Base-by-base conservation (phyloP, 2,329 filamentous ascomycete species). In the Nectriaceae sp. region DNA sequence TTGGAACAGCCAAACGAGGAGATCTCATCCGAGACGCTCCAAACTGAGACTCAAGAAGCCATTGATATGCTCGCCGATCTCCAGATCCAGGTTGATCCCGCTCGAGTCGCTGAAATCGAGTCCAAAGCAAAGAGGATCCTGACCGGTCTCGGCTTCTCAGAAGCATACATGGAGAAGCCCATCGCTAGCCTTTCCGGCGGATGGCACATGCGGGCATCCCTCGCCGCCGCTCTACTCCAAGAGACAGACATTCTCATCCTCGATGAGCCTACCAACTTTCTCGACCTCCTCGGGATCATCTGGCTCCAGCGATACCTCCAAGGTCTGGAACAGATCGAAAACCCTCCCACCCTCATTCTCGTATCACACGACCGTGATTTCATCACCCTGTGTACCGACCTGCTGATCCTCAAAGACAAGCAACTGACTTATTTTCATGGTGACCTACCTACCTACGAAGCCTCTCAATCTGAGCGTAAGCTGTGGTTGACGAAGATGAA, bases 331-430 rank as follows among this genome's bases (percentile, higher is more conserved):
- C 78, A 83, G 18, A 67, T 66, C 0, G 70, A 76, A 0, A 69
- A 75, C 2, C 80, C 79, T 0, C 80, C 81, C 0, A 94, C 89
- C 0, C 76, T 94, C 1, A 75, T 95, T 15, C 74, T 94, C 1
- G 89, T 94, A 3, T 94, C 90, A 0, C 90, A 96, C 69, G 90
- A 96, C 65, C 82, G 90, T 15, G 86, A 88, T 56, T 95, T 96
- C 63, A 82, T 87, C 40, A 86, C 90, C 43, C 79, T 85, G 0
- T 86, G 90, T 53, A 90, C 87, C 8, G 88, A 95, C 66, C 78
- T 93, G 3, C 76, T 95, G 19, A 83, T 95, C 26, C 71, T 95
- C 18, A 84, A 85, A 22, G 86, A 93, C 47, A 84, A 89, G 59
- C 75, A 77, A 15, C 74, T 95, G 1, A 82, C 82, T 2, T 87